Conservation (phyloP, 1,284 basidiomycete species). For the Calocybe gambosa region DNA sequence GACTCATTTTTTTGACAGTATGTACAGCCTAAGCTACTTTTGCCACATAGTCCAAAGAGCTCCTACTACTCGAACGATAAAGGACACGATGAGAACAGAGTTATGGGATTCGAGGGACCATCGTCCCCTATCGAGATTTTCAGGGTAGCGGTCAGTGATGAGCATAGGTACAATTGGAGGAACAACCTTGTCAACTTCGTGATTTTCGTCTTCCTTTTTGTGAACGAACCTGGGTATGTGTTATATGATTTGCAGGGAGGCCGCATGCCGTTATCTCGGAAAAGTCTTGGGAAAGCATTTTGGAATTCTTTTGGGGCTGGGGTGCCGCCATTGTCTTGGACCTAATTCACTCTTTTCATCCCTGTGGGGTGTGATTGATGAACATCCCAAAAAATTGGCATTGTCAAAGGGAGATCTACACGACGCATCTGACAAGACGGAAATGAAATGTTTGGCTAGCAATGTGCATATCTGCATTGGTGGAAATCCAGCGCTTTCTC, state of each 20-base stretch:
- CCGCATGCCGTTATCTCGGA: no score
- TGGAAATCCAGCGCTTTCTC: no score
- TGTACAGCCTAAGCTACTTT: no score
- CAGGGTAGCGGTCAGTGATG: background rate
- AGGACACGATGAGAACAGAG: background rate
- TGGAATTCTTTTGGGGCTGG: no score
- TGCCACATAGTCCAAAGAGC: no score
- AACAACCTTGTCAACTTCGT: background rate
- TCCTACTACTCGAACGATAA: no score
- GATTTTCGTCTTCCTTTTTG: background rate
- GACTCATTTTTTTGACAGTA: background rate
- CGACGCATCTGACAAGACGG: background rate
- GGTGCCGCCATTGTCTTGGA: background rate
- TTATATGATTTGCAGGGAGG: background rate
- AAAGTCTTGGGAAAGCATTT: no score
- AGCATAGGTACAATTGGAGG: background rate
- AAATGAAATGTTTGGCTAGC: background rate
- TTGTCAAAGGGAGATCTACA: background rate
- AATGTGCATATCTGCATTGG: background rate
- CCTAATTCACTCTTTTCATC: background rate
- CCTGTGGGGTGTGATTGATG: background rate
- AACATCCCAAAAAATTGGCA: background rate
- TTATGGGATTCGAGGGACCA: background rate
- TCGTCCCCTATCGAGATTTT: background rate
- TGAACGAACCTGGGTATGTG: background rate